Base-by-base conservation (phyloP, 352 stramenopile species). In the Pythium biforme region DNA sequence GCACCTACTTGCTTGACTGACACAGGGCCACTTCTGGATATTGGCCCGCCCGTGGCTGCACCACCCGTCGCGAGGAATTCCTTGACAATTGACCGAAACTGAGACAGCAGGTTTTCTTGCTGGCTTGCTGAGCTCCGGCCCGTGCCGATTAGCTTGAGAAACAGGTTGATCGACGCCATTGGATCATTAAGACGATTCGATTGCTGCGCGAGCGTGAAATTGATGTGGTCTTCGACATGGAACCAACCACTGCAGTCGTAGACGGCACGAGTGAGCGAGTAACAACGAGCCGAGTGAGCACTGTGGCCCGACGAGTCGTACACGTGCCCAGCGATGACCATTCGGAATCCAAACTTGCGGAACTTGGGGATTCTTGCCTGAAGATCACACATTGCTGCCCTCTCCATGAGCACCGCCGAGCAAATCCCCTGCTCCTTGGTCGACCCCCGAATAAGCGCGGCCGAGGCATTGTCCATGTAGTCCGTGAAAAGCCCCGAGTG, bases 161-260 rank as follows among this genome's bases (percentile, higher is more conserved):
- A 91, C 29, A 95, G 59, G 39, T 86, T 89, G 56, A 95, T 93
- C 20, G 86, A 90, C 20, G 83, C 79, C 71, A 94, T 90, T 5
- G 84, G 83, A 19, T 92, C 79, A 46, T 77, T 79, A 45, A 94
- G 48, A 9, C 86, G 83, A 69, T 86, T 90, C 3, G 86, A 84
- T 41, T 95, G 84, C 60, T 90, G 82, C 6, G 85, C 84, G 31
- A 95, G 73, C 63, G 86, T 94, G 43, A 92, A 92, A 41, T 92
- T 92, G 53, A 95, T 95, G 62, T 95, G 86, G 50, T 95, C 86
- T 74, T 95, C 86, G 1, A 95, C 83, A 53, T 91, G 81, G 57
- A 90, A 89, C 86, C 86, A 95, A 0, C 85, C 79, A 25, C 77
- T 91, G 47, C 67, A 83, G 62, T 92, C 77, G 58, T 94, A 95